Evolutionary conservation across 2,329 filamentous ascomycete species (phyloP).

Genomic region (Colletotrichum tropicicola): DNA sequence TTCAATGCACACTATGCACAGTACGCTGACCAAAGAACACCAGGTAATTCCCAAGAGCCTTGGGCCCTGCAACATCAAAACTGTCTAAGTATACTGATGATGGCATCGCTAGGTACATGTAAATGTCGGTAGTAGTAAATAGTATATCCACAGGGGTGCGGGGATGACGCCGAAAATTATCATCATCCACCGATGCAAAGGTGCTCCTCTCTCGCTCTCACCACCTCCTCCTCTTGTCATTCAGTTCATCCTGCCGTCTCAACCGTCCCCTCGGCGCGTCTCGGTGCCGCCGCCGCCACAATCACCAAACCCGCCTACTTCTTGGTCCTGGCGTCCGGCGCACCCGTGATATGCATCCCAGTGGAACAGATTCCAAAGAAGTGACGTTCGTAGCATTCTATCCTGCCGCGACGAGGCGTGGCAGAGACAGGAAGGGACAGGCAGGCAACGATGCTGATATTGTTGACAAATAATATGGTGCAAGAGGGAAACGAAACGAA

Average conservation of each 20-base stretch:
- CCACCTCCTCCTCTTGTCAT: neutral
- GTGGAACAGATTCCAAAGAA: conserved; percentile 17
- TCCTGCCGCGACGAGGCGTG: neutral
- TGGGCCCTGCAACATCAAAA: conserved; percentile 14
- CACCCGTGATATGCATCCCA: conserved; percentile 19
- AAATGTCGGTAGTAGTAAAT: conserved; percentile 29
- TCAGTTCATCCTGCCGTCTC: neutral
- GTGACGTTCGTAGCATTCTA: neutral
- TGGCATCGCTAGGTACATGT: conserved; percentile 30
- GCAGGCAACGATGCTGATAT: conserved; percentile 19
- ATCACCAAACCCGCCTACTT: conserved; percentile 6
- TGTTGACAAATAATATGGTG: conserved; percentile 26
- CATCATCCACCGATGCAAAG: conserved; percentile 29
- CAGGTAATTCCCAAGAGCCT: conserved; percentile 20
- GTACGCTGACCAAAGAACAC: neutral
- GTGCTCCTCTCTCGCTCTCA: neutral
- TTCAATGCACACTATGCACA: neutral
- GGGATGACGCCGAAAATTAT: conserved; percentile 28
- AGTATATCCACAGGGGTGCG: conserved; percentile 29
- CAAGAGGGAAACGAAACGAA: conserved; percentile 29
- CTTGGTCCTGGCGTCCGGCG: conserved; percentile 23
- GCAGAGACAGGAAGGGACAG: neutral
- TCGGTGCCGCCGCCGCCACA: neutral
- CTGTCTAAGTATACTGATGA: conserved; percentile 30
- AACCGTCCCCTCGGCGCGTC: conserved; percentile 1